phyloP scores from a whole-genome alignment of 139 green algal species.

The Asterochloris erici region DNA sequence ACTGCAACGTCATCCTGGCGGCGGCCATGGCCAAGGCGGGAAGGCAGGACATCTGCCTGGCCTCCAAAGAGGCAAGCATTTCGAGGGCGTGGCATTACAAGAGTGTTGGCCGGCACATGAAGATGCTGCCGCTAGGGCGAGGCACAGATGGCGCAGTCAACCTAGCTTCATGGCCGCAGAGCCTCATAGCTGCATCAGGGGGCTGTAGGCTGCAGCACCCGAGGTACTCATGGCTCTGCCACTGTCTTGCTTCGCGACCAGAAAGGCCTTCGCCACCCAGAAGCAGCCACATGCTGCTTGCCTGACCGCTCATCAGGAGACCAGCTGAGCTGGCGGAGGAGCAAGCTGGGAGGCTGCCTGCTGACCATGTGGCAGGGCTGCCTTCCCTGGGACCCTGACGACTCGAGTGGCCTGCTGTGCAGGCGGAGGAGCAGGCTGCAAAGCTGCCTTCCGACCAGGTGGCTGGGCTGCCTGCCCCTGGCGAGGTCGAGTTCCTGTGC shows the following conservation, averaged over 20 bases:
- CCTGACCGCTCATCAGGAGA: not conserved
- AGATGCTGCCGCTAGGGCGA: not conserved
- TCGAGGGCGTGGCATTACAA: no score
- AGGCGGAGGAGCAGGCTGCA: conserved; percentile 32
- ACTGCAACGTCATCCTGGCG: conserved; percentile 92
- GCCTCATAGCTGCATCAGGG: not conserved
- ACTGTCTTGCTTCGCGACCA: no score
- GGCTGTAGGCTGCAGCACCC: no score
- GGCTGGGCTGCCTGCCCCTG: conserved; percentile 66
- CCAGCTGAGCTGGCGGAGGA: conserved; percentile 28
- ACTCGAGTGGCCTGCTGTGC: not conserved
- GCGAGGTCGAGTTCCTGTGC: conserved; percentile 94
- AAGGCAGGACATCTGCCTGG: conserved; percentile 56
- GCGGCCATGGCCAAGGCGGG: conserved; percentile 81
- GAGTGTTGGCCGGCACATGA: not conserved
- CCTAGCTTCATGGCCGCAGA: not conserved
- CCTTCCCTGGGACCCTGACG: not conserved
- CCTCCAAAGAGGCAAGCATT: conserved; percentile 41
- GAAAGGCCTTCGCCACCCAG: no score
- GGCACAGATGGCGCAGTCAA: not conserved
- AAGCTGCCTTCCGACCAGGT: conserved; percentile 33
- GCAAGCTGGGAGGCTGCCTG: conserved; percentile 29
- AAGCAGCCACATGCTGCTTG: no score
- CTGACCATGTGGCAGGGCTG: conserved; percentile 10
- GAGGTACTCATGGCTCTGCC: no score